phyloP scores from a whole-genome alignment of 371 early-diverging fungal species.

The Rhizopus microsporus region DNA sequence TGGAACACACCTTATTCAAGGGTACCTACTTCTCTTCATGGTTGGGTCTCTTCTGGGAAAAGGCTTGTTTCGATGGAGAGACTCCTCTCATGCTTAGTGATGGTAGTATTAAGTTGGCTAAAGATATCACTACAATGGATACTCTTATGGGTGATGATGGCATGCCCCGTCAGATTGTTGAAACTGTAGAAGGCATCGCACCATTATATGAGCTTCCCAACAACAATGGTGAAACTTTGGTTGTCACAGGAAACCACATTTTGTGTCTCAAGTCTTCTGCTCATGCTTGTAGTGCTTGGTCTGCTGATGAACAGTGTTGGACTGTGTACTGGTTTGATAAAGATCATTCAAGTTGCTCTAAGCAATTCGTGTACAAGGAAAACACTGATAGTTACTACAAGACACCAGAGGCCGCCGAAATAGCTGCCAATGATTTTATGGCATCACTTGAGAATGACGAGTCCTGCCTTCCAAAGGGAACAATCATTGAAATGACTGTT shows the following conservation, averaged over 20 bases:
- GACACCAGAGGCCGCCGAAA: neutral
- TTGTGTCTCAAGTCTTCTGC: slow-evolving; percentile 28
- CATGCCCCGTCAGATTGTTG: slow-evolving; percentile 29
- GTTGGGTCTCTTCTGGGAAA: slow-evolving; percentile 99
- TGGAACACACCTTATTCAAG: slow-evolving; percentile 98
- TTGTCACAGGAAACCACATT: slow-evolving; percentile 53
- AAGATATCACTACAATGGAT: slow-evolving; percentile 40
- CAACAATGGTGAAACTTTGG: slow-evolving; percentile 16
- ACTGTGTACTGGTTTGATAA: slow-evolving; percentile 4
- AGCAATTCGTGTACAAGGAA: neutral
- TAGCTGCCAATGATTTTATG: neutral
- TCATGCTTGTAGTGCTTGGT: slow-evolving; percentile 3
- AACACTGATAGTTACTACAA: too few species aligned
- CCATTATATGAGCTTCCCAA: slow-evolving; percentile 27
- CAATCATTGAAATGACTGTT: slow-evolving; percentile 34
- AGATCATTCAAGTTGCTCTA: neutral
- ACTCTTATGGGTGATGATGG: slow-evolving; percentile 53
- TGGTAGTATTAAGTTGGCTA: slow-evolving; percentile 28
- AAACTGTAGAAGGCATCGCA: slow-evolving; percentile 32
- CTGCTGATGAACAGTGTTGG: neutral
- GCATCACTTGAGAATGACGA: neutral
- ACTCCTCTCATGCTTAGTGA: slow-evolving; percentile 36
- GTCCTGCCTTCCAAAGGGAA: neutral
- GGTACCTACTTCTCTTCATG: slow-evolving; percentile 97
- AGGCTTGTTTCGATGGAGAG: slow-evolving; percentile 53